phyloP scores from a whole-genome alignment of 2,329 filamentous ascomycete genomes.

The Stromatinia cepivora region DNA sequence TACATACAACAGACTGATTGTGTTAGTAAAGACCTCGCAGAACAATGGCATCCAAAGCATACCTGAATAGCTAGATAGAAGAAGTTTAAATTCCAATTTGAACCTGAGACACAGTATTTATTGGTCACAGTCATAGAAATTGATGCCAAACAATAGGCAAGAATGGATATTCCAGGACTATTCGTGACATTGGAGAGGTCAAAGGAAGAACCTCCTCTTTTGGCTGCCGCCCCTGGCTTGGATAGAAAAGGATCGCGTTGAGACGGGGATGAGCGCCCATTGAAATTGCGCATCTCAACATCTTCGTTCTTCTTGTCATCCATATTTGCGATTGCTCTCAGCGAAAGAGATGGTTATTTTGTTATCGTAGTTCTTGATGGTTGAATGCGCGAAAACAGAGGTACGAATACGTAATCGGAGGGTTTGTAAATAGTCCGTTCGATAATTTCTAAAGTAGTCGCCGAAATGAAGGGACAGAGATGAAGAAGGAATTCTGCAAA shows the following conservation, averaged over 20 bases:
- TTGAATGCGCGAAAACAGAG: slow-evolving; percentile 28
- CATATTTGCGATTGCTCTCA: slow-evolving; percentile 54
- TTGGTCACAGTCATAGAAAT: slow-evolving; percentile 99
- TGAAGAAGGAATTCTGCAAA: neutral
- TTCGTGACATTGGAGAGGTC: slow-evolving; percentile 56
- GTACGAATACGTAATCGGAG: slow-evolving; percentile 17
- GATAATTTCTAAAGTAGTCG: slow-evolving; percentile 7
- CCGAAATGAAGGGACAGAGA: neutral
- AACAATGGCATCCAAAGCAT: slow-evolving; percentile 41
- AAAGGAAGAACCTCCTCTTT: slow-evolving; percentile 27
- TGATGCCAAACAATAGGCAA: slow-evolving; percentile 92
- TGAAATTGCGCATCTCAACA: slow-evolving; percentile 43
- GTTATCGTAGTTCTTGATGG: slow-evolving; percentile 12
- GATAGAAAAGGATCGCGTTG: slow-evolving; percentile 42
- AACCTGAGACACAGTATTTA: slow-evolving; percentile 94
- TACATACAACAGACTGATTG: slow-evolving; percentile 80
- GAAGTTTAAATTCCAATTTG: slow-evolving; percentile 93
- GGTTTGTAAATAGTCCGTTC: neutral
- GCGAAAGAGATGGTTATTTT: slow-evolving; percentile 17
- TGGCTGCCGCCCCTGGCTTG: slow-evolving; percentile 42
- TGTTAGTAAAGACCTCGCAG: slow-evolving; percentile 26
- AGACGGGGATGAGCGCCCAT: slow-evolving; percentile 42
- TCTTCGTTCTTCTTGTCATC: slow-evolving; percentile 89
- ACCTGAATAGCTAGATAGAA: slow-evolving; percentile 93
- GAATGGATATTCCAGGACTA: slow-evolving; percentile 76